Conservation (phyloP, 2,329 filamentous ascomycete species). For the Septoria petroselini region DNA sequence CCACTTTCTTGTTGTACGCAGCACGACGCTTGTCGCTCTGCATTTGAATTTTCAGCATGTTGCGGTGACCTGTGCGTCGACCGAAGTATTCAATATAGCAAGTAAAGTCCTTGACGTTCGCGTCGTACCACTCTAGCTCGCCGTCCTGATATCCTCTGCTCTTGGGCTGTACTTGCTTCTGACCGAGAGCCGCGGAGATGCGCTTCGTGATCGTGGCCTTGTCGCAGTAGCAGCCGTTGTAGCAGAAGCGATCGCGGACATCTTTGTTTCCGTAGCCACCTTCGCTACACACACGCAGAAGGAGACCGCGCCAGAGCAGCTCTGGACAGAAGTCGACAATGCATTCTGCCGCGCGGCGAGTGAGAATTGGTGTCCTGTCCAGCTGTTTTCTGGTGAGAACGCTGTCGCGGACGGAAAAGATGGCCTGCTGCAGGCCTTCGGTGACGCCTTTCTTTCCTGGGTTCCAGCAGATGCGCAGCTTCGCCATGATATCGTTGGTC, state of each 20-base stretch:
- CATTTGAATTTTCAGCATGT: constrained; percentile 30
- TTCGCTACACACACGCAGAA: constrained; percentile 38
- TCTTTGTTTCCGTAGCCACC: constrained; percentile 36
- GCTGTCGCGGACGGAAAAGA: constrained; percentile 36
- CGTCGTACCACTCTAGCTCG: constrained; percentile 30
- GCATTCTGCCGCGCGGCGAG: constrained; percentile 34
- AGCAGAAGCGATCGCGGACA: constrained; percentile 36
- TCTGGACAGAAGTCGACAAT: constrained; percentile 41
- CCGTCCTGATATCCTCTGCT: constrained; percentile 25
- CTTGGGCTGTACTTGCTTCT: constrained; percentile 35
- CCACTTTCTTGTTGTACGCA: constrained; percentile 12
- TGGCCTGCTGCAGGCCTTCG: constrained; percentile 33
- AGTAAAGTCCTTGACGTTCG: constrained; percentile 31
- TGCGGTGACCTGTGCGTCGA: constrained; percentile 29
- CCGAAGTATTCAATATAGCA: constrained; percentile 33
- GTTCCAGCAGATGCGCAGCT: constrained; percentile 36
- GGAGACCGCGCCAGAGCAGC: constrained; percentile 35
- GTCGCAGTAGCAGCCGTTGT: constrained; percentile 38
- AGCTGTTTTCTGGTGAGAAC: constrained; percentile 37
- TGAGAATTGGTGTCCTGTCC: constrained; percentile 29
- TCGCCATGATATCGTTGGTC: constrained; percentile 26
- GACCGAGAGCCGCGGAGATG: constrained; percentile 36
- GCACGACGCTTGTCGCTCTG: constrained; percentile 26
- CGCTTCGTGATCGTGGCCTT: constrained; percentile 40
- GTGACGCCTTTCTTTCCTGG: constrained; percentile 37